phyloP scores from a whole-genome alignment of 2,329 filamentous ascomycete genomes.

The Capronia coronata region DNA sequence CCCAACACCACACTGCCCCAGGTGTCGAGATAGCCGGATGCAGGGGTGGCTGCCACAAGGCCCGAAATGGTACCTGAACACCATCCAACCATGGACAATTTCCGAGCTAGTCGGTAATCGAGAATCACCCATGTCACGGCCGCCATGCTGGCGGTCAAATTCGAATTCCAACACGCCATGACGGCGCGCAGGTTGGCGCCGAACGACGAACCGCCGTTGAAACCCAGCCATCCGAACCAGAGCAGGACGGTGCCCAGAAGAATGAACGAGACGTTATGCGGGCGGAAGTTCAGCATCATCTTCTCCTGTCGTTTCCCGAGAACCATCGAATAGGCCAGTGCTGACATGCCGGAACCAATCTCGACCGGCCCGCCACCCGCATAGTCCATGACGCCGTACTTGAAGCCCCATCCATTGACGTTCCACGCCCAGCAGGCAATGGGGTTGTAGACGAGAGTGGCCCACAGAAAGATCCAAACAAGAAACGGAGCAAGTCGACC shows the following conservation, averaged over 20 bases:
- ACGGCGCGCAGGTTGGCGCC: slow-evolving; percentile 88
- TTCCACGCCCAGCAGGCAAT: slow-evolving; percentile 97
- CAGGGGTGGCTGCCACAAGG: slow-evolving; percentile 79
- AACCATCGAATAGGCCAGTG: slow-evolving; percentile 90
- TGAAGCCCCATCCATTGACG: slow-evolving; percentile 83
- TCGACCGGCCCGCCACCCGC: slow-evolving; percentile 96
- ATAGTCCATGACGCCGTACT: slow-evolving; percentile 90
- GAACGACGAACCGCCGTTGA: slow-evolving; percentile 94
- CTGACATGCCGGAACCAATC: slow-evolving; percentile 87
- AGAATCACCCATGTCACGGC: slow-evolving; percentile 91
- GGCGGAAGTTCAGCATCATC: slow-evolving; percentile 99
- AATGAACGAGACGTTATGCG: slow-evolving; percentile 96
- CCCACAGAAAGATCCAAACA: slow-evolving; percentile 95
- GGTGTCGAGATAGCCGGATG: slow-evolving; percentile 52
- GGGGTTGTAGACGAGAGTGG: slow-evolving; percentile 94
- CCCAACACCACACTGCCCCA: slow-evolving; percentile 59
- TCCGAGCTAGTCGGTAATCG: slow-evolving; percentile 87
- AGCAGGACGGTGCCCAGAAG: slow-evolving; percentile 91
- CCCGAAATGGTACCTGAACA: slow-evolving; percentile 83
- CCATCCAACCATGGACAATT: slow-evolving; percentile 93
- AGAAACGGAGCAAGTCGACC: slow-evolving; percentile 87
- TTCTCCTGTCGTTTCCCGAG: slow-evolving; percentile 94
- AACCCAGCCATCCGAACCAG: slow-evolving; percentile 98
- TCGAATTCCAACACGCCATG: slow-evolving; percentile 98
- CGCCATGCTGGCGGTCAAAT: slow-evolving; percentile 84